A percentile compares a stretch with the other conserved stretches of the same genome.
These are phyloP conservation scores for Colletotrichum godetiae DNA, from an alignment of 2,329 filamentous ascomycete genomes.

Conservation along the genomic window DNA sequence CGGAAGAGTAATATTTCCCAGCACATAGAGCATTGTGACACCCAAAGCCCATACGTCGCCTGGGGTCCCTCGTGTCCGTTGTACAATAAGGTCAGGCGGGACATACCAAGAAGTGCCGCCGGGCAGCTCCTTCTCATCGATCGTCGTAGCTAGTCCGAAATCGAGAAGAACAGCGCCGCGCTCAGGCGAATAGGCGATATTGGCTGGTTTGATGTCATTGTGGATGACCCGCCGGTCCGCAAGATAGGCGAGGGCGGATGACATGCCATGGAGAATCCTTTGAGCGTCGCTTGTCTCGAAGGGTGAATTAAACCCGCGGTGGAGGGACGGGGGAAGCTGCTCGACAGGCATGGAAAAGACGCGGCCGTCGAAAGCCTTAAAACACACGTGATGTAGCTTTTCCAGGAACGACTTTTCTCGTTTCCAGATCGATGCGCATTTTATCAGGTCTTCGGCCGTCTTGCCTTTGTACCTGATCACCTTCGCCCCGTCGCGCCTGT, in stretches of 20 bases:
- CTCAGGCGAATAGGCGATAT: slow-evolving; percentile 23
- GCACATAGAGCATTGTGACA: slow-evolving; percentile 33
- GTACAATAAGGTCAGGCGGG: slow-evolving; percentile 19
- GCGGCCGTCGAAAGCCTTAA: slow-evolving; percentile 1
- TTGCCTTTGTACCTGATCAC: not conserved
- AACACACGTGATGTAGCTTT: not conserved
- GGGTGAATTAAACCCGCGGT: not conserved
- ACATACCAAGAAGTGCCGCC: slow-evolving; percentile 35
- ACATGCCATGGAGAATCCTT: slow-evolving; percentile 9
- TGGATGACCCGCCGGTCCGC: slow-evolving; percentile 3
- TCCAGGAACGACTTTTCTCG: not conserved
- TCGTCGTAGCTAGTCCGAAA: slow-evolving; percentile 21
- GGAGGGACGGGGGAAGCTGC: slow-evolving; percentile 6
- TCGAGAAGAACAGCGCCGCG: slow-evolving; percentile 26
- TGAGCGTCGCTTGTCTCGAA: not conserved
- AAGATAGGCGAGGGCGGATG: slow-evolving; percentile 15
- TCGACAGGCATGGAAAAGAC: not conserved
- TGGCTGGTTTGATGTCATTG: slow-evolving; percentile 31
- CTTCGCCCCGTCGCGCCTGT: no score
- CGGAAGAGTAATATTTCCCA: not conserved
- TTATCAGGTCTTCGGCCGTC: not conserved
- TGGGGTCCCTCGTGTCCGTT: not conserved
- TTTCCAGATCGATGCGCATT: not conserved
- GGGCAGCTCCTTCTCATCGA: not conserved
- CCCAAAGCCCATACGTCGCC: slow-evolving; percentile 33